Conservation (phyloP, 2,329 filamentous ascomycete genomes). For the Trichoderma pleuroti region DNA sequence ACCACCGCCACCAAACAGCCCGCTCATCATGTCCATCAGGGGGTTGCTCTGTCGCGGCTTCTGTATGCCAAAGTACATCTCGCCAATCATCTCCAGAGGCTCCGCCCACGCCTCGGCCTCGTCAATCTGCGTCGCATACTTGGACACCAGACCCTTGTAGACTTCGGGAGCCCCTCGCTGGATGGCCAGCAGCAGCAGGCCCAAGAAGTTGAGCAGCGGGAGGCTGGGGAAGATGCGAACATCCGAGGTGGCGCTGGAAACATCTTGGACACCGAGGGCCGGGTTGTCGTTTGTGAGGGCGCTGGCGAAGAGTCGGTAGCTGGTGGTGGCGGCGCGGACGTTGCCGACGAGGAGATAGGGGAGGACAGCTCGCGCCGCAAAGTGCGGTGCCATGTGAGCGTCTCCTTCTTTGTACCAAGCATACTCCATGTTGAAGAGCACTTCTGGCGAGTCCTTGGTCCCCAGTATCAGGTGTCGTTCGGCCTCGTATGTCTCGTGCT, state of each 20-base stretch:
- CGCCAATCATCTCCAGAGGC: conserved; percentile 78
- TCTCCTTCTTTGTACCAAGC: conserved; percentile 90
- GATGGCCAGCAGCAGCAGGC: conserved; percentile 75
- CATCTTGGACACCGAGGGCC: conserved; percentile 70
- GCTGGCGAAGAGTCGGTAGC: conserved; percentile 62
- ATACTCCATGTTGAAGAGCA: conserved; percentile 81
- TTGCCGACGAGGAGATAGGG: conserved; percentile 91
- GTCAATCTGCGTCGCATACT: conserved; percentile 75
- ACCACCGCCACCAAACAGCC: conserved; percentile 77
- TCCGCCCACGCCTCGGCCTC: conserved; percentile 78
- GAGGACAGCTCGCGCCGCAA: conserved; percentile 80
- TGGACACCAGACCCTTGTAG: conserved; percentile 75
- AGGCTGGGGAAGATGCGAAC: conserved; percentile 82
- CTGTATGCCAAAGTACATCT: conserved; percentile 95
- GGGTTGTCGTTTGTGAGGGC: conserved; percentile 41
- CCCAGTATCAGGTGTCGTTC: conserved; percentile 86
- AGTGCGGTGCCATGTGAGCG: conserved; percentile 80
- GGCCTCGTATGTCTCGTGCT: conserved; percentile 88
- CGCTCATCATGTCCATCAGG: conserved; percentile 97
- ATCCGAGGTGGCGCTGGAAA: conserved; percentile 70
- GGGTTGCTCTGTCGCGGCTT: conserved; percentile 88
- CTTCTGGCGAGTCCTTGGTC: conserved; percentile 80
- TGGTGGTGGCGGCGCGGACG: conserved; percentile 80
- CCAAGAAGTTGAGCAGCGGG: conserved; percentile 93
- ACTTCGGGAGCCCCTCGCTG: conserved; percentile 75